phyloP scores from a whole-genome alignment of 139 green algal species.

The Coelastrella sp. region DNA sequence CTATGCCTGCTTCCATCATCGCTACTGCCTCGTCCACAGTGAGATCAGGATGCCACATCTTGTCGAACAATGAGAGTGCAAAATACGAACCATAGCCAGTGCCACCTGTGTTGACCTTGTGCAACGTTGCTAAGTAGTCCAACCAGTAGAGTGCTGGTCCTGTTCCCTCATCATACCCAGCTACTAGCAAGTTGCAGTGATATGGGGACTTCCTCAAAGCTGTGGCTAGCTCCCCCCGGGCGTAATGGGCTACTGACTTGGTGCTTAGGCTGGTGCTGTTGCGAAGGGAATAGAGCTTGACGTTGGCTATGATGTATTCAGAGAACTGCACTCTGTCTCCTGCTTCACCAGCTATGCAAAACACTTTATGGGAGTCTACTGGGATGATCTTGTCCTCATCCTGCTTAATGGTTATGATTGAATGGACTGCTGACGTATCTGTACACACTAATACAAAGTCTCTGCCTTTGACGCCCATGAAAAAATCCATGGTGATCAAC shows the following conservation, averaged over 20 bases:
- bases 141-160: constrained; percentile 96
- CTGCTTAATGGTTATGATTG: constrained; percentile 97
- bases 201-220: constrained; percentile 94
- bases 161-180: constrained; percentile 88
- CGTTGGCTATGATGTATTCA: constrained; percentile 93
- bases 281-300: constrained; percentile 91
- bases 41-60: constrained; percentile 93
- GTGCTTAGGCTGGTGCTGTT: constrained; percentile 89
- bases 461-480: constrained; percentile 77
- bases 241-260: constrained; percentile 93
- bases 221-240: constrained; percentile 91
- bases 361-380: constrained; percentile 89
- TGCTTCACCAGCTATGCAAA: constrained; percentile 90
- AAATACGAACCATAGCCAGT: constrained; percentile 98
- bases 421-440: constrained; percentile 89
- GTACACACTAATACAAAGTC: constrained; percentile 97
- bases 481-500: constrained; percentile 65
- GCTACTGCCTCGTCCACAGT: constrained; percentile 88
- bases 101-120: constrained; percentile 97
- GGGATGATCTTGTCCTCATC: constrained; percentile 96
- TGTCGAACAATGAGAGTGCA: constrained; percentile 95
- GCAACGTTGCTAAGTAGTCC: constrained; percentile 98
- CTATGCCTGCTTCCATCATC: constrained; percentile 90
- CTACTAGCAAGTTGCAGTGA: constrained; percentile 94
- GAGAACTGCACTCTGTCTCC: constrained; percentile 93